These are phyloP conservation scores for Moniliophthora roreri DNA, from an alignment of 1,284 basidiomycete species.

Conservation along the genomic window DNA sequence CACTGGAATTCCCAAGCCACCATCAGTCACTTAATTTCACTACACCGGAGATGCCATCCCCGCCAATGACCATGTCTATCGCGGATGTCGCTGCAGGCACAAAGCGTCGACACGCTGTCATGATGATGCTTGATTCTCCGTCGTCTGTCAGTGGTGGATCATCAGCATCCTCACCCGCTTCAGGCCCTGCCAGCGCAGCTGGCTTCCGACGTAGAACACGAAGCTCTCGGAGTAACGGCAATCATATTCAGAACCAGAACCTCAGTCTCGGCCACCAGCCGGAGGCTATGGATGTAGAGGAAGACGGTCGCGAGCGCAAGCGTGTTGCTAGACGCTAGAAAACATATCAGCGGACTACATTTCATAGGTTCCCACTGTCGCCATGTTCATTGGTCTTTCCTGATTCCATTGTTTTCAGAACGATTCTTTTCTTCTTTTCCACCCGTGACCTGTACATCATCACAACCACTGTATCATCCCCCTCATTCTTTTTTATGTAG, in stretches of 20 bases:
- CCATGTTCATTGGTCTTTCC: background rate
- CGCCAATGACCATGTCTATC: constrained; percentile 35
- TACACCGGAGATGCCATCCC: constrained; percentile 21
- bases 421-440: background rate
- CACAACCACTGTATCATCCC: background rate
- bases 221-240: constrained; percentile 35
- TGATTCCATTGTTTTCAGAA: background rate
- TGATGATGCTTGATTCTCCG: constrained; percentile 58
- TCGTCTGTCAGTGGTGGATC: constrained; percentile 22
- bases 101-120: constrained; percentile 58
- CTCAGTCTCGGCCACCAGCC: constrained; percentile 28
- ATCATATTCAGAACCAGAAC: constrained; percentile 32
- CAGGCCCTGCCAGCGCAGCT: constrained; percentile 22
- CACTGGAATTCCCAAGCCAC: constrained; percentile 1
- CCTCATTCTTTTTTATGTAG: background rate
- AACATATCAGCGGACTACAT: background rate
- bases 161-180: constrained; percentile 20
- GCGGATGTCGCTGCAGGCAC: constrained; percentile 33
- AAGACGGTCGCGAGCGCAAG: constrained; percentile 58
- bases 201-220: constrained; percentile 41
- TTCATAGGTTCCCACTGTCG: background rate
- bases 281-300: constrained; percentile 61
- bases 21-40: constrained; percentile 20
- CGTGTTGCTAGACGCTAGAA: constrained; percentile 46
- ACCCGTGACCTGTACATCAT: background rate